Conservation (phyloP, 2,329 filamentous ascomycete species). For the Scytalidium sp. region DNA sequence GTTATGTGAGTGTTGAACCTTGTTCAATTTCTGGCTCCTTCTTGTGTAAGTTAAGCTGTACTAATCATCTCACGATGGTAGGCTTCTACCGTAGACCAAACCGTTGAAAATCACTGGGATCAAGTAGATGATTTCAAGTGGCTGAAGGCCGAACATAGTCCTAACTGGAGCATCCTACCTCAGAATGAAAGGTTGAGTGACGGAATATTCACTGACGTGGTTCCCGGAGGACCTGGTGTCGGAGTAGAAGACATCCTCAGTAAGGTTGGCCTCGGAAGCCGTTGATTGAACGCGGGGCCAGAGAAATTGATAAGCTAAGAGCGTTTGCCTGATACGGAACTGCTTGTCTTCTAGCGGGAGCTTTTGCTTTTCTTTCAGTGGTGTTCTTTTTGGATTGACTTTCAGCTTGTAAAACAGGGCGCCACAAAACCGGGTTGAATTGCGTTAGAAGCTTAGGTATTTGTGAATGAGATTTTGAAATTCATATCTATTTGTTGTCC, state of each 20-base stretch:
- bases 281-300: not conserved
- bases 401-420: too few species aligned
- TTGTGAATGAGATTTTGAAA: too few species aligned
- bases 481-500: too few species aligned
- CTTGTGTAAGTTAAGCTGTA: conserved; percentile 12
- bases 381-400: too few species aligned
- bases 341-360: not conserved
- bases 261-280: conserved; percentile 39
- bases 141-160: conserved; percentile 81
- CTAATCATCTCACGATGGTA: conserved; percentile 12
- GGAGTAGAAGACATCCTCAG: conserved; percentile 65
- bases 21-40: conserved; percentile 4
- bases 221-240: conserved; percentile 60
- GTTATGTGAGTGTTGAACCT: conserved; percentile 56
- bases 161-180: conserved; percentile 77
- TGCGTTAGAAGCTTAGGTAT: too few species aligned
- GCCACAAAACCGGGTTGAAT: too few species aligned
- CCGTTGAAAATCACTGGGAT: conserved; percentile 70
- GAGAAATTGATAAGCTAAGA: not conserved
- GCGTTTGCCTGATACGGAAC: not conserved
- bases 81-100: conserved; percentile 21
- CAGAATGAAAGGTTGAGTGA: conserved; percentile 57
- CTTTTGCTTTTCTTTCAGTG: not conserved
- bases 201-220: conserved; percentile 65
- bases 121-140: conserved; percentile 98